These are phyloP conservation scores for Phytopythium aichiense DNA, from an alignment of 352 stramenopile species.

Conservation along the genomic window DNA sequence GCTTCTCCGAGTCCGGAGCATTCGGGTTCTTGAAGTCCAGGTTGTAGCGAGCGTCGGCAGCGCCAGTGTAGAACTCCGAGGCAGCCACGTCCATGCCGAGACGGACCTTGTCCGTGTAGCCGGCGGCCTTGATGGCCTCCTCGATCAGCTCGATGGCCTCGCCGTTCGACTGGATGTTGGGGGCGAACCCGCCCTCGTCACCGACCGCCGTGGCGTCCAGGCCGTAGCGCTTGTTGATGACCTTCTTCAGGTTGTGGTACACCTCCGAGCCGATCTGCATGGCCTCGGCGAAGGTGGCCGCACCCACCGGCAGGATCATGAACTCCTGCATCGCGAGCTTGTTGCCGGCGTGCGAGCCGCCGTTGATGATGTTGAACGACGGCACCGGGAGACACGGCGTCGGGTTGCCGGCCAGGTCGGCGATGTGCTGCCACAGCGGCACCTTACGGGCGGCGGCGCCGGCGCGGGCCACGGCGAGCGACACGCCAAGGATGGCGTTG, in stretches of 20 bases:
- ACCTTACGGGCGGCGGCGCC: constrained; percentile 94
- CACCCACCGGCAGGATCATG: constrained; percentile 96
- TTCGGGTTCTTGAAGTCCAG: constrained; percentile 86
- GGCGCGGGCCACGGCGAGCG: constrained; percentile 95
- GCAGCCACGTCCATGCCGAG: constrained; percentile 98
- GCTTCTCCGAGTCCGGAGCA: constrained; percentile 83
- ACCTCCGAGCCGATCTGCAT: constrained; percentile 99
- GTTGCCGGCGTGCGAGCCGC: constrained; percentile 97
- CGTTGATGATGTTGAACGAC: constrained; percentile 99
- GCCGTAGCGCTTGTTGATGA: constrained; percentile 98
- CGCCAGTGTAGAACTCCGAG: constrained; percentile 95
- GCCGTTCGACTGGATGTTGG: constrained; percentile 95
- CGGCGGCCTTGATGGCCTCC: constrained; percentile 94
- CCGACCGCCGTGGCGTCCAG: constrained; percentile 98
- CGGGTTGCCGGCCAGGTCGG: constrained; percentile 96
- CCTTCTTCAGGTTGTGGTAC: constrained; percentile 99
- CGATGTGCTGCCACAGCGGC: constrained; percentile 98
- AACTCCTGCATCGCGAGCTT: constrained; percentile 99
- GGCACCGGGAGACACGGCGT: constrained; percentile 94
- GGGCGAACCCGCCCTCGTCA: constrained; percentile 99
- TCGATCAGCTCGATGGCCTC: constrained; percentile 97
- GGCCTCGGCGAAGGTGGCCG: constrained; percentile 89
- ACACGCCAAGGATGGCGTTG: constrained; percentile 99
- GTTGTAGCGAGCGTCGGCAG: constrained; percentile 96
- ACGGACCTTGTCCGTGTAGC: constrained; percentile 95